These are phyloP conservation scores for Colletotrichum sp. DNA, from an alignment of 2,329 filamentous ascomycete species.

Conservation along the genomic window DNA sequence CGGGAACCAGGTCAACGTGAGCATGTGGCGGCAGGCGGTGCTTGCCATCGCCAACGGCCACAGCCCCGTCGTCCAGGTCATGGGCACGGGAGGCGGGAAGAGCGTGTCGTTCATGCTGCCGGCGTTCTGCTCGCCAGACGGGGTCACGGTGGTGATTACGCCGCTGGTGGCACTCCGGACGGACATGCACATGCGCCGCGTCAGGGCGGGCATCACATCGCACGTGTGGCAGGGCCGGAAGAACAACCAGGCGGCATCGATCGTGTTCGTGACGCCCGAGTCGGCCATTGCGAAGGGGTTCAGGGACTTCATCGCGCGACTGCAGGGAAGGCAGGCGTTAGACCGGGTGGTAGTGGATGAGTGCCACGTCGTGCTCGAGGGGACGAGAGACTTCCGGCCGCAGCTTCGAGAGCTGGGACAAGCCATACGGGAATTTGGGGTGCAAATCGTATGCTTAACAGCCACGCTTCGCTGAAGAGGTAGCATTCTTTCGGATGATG, in stretches of 20 bases:
- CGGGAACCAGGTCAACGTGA: background rate
- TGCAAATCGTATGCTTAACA: conserved; percentile 13
- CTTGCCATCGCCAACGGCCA: conserved; percentile 4
- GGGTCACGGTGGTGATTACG: conserved; percentile 4
- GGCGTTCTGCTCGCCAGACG: conserved; percentile 10
- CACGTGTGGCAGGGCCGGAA: background rate
- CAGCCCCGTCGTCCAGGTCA: conserved; percentile 17
- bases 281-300: background rate
- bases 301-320: conserved; percentile 1
- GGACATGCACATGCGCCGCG: conserved; percentile 8
- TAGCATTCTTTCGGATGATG: background rate
- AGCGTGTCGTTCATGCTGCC: conserved; percentile 24
- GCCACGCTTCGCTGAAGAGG: conserved; percentile 4
- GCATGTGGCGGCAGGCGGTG: background rate
- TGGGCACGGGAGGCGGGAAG: conserved; percentile 21
- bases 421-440: background rate
- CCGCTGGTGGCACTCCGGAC: conserved; percentile 12
- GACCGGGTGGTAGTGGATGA: conserved; percentile 16
- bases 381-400: background rate
- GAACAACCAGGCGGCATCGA: background rate
- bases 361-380: conserved; percentile 11
- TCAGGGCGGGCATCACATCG: background rate
- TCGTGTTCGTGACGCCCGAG: background rate
- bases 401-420: background rate
- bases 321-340: background rate